Evolutionary conservation across 169 alveolate genomes (phyloP), one percentile per base, ranked within the genome.

Genomic region (Miamiensis avidus): DNA sequence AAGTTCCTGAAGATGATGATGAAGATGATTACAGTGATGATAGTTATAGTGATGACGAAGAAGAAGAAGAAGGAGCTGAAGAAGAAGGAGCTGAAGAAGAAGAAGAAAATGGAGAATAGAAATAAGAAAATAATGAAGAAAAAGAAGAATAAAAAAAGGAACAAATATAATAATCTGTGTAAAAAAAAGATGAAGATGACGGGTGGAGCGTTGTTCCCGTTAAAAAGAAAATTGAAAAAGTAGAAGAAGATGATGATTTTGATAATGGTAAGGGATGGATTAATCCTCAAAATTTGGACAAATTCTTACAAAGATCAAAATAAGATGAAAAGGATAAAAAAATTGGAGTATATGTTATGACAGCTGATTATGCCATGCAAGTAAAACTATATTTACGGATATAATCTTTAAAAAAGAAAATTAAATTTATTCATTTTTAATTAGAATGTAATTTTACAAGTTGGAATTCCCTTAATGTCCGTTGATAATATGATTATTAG

Each of bases 351-450:
- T 74, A 82, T 64, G 49, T 79, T 28, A 25, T 86, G 64, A 86
- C 90, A 11, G 81, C 87, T 49, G 90, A 86, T 75, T 86, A 34
- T 75, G 82, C 90, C 32, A 86, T 86, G 90, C 87, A 86, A 65
- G 90, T 86, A 81, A 65, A 29, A 4, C 25, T 74, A 0, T 33
- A 6, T 28, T 29, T n/a, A 11, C 20, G 4, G 4, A 11, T 49
- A 49, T 49, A 49, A 49, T 11, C 69, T 49, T 4, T 20, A 11
- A 49, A 49, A 49, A 49, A 49, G 4, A 11, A 49, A 11, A 11
- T 49, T 49, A 49, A 49, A 4, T 34, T 79, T 4, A 77, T 49
- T 29, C 16, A 20, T 28, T 0, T 25, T n/a, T 33, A 32, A 25
- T 34, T 25, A 86, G 90, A 86, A 86, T 79, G 90, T 86, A 25